Percentiles rank a stretch among this genome's conserved stretches.
Evolutionary conservation across 352 stramenopile genomes (phyloP).

Genomic region (Globisporangium paroecandrum): DNA sequence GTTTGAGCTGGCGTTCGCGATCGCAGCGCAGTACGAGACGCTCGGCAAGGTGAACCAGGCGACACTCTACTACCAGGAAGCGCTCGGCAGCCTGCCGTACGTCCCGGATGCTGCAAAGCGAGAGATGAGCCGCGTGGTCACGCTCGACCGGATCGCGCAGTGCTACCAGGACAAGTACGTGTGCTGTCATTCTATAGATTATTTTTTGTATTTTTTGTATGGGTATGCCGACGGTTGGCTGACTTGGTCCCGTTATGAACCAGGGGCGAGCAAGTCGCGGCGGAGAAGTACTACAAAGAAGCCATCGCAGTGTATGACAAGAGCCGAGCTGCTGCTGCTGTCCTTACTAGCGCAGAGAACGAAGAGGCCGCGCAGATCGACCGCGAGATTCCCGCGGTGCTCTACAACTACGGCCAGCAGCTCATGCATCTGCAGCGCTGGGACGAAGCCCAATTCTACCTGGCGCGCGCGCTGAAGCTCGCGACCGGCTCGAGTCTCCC

Average conservation of each 20-base stretch:
- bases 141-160: conserved; percentile 73
- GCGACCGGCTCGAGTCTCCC: conserved; percentile 1
- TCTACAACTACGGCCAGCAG: conserved; percentile 34
- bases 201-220: background rate
- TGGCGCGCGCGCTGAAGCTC: conserved; percentile 6
- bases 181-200: background rate
- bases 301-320: conserved; percentile 29
- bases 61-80: conserved; percentile 70
- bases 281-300: conserved; percentile 42
- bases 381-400: conserved; percentile 24
- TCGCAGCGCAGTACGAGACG: conserved; percentile 73
- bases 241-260: background rate
- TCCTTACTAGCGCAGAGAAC: background rate
- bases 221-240: background rate
- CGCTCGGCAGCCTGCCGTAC: conserved; percentile 45
- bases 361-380: conserved; percentile 19
- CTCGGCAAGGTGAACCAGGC: conserved; percentile 36
- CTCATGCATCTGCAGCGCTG: conserved; percentile 29
- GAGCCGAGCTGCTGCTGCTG: background rate
- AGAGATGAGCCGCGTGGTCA: conserved; percentile 53
- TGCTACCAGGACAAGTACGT: conserved; percentile 64
- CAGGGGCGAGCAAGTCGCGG: conserved; percentile 29
- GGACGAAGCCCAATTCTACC: conserved; percentile 18
- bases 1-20: conserved; percentile 73
- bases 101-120: conserved; percentile 27